Conservation (phyloP, 2,329 filamentous ascomycete genomes). For the Fusarium devonianum region DNA sequence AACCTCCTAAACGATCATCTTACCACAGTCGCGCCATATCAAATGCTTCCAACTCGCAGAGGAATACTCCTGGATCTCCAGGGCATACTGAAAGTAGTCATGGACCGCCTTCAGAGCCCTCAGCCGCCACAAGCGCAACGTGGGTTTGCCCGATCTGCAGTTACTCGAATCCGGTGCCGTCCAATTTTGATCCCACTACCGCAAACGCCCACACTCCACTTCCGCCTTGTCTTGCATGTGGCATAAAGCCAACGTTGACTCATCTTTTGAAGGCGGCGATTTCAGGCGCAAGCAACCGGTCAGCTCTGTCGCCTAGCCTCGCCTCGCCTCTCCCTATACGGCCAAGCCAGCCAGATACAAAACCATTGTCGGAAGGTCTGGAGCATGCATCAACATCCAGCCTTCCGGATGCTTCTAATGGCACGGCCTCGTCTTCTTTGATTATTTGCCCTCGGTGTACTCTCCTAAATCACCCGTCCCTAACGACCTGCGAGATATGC, state of each 20-base stretch:
- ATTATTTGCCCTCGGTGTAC: conserved; percentile 87
- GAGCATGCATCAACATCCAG: conserved; percentile 4
- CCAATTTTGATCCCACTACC: conserved; percentile 87
- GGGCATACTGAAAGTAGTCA: conserved; percentile 53
- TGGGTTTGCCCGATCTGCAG: conserved; percentile 98
- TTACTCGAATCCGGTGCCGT: conserved; percentile 90
- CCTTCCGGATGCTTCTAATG: conserved; percentile 5
- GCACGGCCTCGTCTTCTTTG: conserved; percentile 42
- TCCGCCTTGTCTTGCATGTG: conserved; percentile 89
- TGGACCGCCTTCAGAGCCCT: conserved; percentile 49
- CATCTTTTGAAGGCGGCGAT: conserved; percentile 89
- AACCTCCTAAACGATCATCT: conserved; percentile 72
- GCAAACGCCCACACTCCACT: conserved; percentile 81
- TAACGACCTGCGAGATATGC: conserved; percentile 89
- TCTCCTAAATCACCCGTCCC: conserved; percentile 89
- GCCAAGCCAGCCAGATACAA: conserved; percentile 29
- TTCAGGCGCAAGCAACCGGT: conserved; percentile 69
- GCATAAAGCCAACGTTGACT: conserved; percentile 86
- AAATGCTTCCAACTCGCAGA: conserved; percentile 54
- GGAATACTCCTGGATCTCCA: conserved; percentile 57
- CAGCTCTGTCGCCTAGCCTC: conserved; percentile 26
- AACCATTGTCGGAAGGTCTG: conserved; percentile 15
- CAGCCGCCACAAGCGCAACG: conserved; percentile 69
- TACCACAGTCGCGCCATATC: conserved; percentile 62
- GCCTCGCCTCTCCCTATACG: conserved; percentile 44